Percentiles rank a stretch among this genome's conserved stretches.
These are phyloP conservation scores for Gossypium lobatum DNA, from an alignment of 441 rosid species.

Conservation along the genomic window DNA sequence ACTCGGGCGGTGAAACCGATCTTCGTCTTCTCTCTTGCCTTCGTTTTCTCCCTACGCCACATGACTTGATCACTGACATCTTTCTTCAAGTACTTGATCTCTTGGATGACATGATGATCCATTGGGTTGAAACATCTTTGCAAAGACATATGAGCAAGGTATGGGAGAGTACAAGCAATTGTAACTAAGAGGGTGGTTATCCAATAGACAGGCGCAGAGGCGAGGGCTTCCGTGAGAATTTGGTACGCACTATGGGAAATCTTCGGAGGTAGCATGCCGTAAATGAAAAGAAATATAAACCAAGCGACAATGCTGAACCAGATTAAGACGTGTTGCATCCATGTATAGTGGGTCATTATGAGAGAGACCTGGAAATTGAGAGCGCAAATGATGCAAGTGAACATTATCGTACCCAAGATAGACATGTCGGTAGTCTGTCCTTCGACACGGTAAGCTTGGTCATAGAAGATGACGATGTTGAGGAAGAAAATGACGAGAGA, in stretches of 20 bases:
- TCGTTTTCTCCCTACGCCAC: constrained; percentile 86
- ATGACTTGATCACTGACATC: constrained; percentile 72
- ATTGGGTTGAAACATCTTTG: constrained; percentile 78
- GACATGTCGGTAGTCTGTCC: constrained; percentile 97
- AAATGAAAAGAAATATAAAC: constrained; percentile 73
- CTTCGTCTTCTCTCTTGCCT: constrained; percentile 91
- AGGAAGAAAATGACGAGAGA: constrained; percentile 73
- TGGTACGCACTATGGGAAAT: constrained; percentile 55
- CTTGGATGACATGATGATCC: constrained; percentile 98
- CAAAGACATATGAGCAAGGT: constrained; percentile 67
- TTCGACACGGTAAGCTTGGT: constrained; percentile 62
- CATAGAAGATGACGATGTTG: constrained; percentile 51
- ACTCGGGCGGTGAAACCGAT: constrained; percentile 87
- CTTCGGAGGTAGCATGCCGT: constrained; percentile 71
- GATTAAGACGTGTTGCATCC: constrained; percentile 91
- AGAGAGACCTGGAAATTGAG: constrained; percentile 93
- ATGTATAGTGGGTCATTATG: constrained; percentile 92
- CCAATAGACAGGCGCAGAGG: constrained; percentile 87
- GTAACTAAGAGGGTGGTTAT: constrained; percentile 65
- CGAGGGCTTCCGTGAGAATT: constrained; percentile 76
- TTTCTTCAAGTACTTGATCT: constrained; percentile 78
- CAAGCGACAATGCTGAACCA: constrained; percentile 87
- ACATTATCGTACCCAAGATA: constrained; percentile 81
- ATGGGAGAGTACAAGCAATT: constrained; percentile 61
- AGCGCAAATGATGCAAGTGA: constrained; percentile 87